These are phyloP conservation scores for Leccinum aurantiacum DNA, from an alignment of 768 basidiomycete genomes.

Conservation along the genomic window DNA sequence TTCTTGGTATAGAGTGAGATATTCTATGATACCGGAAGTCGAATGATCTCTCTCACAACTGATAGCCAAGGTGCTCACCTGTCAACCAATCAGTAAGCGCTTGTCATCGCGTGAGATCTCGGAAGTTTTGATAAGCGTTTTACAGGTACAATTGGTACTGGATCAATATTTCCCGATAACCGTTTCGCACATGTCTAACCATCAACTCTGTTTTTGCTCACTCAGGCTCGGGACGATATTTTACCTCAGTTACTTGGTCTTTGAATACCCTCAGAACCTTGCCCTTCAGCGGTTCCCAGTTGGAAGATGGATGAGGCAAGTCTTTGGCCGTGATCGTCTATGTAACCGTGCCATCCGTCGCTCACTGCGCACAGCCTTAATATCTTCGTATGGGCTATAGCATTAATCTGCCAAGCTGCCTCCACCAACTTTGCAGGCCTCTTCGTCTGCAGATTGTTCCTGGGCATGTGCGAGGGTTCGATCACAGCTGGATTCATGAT, in stretches of 20 bases:
- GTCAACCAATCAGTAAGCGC: slow-evolving; percentile 59
- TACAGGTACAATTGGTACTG: slow-evolving; percentile 65
- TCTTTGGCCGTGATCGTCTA: neutral
- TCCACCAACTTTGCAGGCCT: slow-evolving; percentile 69
- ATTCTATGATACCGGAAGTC: neutral
- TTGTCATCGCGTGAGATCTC: neutral
- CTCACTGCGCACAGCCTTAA: slow-evolving; percentile 47
- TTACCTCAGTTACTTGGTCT: slow-evolving; percentile 66
- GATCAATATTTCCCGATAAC: neutral
- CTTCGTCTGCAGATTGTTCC: slow-evolving; percentile 59
- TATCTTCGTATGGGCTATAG: slow-evolving; percentile 64
- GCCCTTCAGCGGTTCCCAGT: slow-evolving; percentile 73
- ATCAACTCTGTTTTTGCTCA: neutral
- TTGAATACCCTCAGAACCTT: slow-evolving; percentile 76
- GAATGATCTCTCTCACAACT: neutral
- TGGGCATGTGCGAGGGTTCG: slow-evolving; percentile 72
- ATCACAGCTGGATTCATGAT: slow-evolving; percentile 79
- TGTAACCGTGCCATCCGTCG: neutral
- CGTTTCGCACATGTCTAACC: neutral
- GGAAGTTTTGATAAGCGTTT: neutral
- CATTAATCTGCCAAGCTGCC: slow-evolving; percentile 62
- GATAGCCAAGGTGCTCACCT: slow-evolving; percentile 59
- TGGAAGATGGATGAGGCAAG: slow-evolving; percentile 78
- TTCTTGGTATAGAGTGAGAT: slow-evolving; percentile 66
- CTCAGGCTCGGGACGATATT: slow-evolving; percentile 74